Evolutionary conservation across 371 early-diverging fungal genomes (phyloP).

Genomic region (Mortierella sp.): DNA sequence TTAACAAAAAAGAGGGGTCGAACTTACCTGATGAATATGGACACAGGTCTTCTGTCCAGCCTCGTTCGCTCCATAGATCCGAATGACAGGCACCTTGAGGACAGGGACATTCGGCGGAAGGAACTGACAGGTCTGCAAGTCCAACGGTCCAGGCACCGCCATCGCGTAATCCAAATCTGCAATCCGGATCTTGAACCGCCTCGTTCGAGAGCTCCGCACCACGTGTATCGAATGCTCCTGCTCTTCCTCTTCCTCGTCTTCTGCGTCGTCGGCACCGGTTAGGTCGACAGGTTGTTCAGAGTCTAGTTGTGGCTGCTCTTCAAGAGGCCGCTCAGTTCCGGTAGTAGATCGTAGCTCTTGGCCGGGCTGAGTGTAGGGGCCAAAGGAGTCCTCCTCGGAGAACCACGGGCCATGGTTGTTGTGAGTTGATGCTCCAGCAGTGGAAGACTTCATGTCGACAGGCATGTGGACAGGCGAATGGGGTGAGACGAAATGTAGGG

Average conservation of each 20-base stretch:
- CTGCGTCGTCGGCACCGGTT: not conserved
- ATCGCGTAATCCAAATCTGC: conserved; percentile 75
- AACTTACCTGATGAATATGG: conserved; percentile 80
- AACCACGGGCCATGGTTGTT: not conserved
- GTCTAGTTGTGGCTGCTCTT: not conserved
- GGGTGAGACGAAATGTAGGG: not conserved
- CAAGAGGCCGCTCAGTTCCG: no score
- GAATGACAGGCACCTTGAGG: conserved; percentile 79
- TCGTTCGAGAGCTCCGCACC: conserved; percentile 11
- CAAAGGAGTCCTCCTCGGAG: not conserved
- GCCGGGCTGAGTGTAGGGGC: not conserved
- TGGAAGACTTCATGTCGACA: not conserved
- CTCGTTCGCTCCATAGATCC: conserved; percentile 85
- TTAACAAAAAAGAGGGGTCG: not conserved
- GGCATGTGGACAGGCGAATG: not conserved
- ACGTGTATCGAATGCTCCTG: conserved; percentile 3
- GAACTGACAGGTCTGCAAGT: conserved; percentile 61
- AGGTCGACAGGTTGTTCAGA: not conserved
- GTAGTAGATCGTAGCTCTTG: no score
- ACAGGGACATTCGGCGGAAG: conserved; percentile 42
- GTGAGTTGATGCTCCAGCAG: not conserved
- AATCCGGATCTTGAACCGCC: conserved; percentile 66
- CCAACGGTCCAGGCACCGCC: conserved; percentile 68
- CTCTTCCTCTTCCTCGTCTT: not conserved
- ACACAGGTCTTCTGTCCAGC: conserved; percentile 83